Evolutionary conservation across 257 asterid genomes (phyloP), one percentile per base, ranked within the genome.

Genomic region (Capsicum rhomboideum): DNA sequence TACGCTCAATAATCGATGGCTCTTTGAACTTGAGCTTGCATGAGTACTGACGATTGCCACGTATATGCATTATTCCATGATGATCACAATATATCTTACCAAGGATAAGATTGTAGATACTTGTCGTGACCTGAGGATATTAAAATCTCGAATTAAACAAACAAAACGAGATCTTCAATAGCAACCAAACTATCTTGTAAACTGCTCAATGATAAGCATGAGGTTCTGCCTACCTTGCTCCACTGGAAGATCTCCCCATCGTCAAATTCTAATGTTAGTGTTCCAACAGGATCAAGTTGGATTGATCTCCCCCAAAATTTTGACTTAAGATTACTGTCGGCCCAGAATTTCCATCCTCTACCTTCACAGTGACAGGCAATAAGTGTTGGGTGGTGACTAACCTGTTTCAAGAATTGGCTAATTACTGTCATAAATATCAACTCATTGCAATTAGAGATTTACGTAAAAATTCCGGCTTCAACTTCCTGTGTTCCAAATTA

Each of bases 321-420:
- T 54, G 99, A 94, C 87, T 93, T 96, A 79, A 96, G 90, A 88
- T 96, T 94, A 80, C 96, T 93, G 84, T 96, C 98, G 71, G 95
- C 93, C 98, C 96, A 96, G 91, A 96, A 92, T 88, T 91, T 94
- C 99, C 99, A 96, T 81, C 98, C 99, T 89, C 88, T 89, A 86
- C 99, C 99, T 89, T 94, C 97, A 89, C 98, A 92, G 90, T 96
- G 99, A 86, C 98, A 93, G 86, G 99, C 99, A 91, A 96, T 92
- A 87, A 93, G 90, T 37, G 99, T 96, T 44, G 99, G 99, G 89
- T 96, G 99, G 93, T 96, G 99, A 88, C 98, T 94, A 71, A 96
- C 99, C 99, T 96, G 91, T 88, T 88, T 84, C 88, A 82, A 78
- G 85, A 86, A 46, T 52, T 52, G 79, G 31, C 56, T 66, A 50